These are phyloP conservation scores for Canna indica DNA, from an alignment of 176 grass and related monocot species.

Conservation along the genomic window DNA sequence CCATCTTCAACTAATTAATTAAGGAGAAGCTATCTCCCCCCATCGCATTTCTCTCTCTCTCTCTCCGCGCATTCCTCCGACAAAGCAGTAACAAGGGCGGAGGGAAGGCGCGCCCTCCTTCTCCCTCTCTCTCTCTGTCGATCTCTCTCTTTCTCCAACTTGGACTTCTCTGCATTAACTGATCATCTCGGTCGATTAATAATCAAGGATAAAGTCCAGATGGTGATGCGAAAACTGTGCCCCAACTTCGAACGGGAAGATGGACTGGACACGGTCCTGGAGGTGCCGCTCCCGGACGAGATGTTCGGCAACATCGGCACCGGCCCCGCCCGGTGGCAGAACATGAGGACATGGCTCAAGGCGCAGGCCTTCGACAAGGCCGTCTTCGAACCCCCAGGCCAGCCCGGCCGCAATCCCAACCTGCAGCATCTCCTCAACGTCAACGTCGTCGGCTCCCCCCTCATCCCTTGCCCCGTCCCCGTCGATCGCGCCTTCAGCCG, in stretches of 20 bases:
- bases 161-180: too few species aligned
- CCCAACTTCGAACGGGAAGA: slow-evolving; percentile 79
- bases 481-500: slow-evolving; percentile 72
- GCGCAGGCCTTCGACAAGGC: slow-evolving; percentile 79
- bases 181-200: too few species aligned
- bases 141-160: too few species aligned
- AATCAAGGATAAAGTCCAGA: too few species aligned
- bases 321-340: slow-evolving; percentile 22
- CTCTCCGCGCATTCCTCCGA: too few species aligned
- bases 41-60: too few species aligned
- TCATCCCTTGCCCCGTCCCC: slow-evolving; percentile 78
- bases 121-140: too few species aligned
- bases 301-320: slow-evolving; percentile 53
- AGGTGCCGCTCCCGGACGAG: slow-evolving; percentile 96
- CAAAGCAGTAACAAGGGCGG: too few species aligned
- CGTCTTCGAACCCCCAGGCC: slow-evolving; percentile 19
- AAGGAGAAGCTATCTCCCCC: too few species aligned
- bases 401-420: slow-evolving; percentile 38
- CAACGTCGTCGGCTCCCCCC: slow-evolving; percentile 83
- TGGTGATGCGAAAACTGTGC: slow-evolving; percentile 96
- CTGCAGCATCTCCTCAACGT: slow-evolving; percentile 90
- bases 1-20: too few species aligned
- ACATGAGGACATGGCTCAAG: slow-evolving; percentile 88
- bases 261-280: slow-evolving; percentile 83
- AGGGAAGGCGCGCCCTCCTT: too few species aligned